Evolutionary conservation across 1,284 basidiomycete genomes (phyloP), one percentile per base, ranked within the genome.

Genomic region (Apiotrichum domesticum): DNA sequence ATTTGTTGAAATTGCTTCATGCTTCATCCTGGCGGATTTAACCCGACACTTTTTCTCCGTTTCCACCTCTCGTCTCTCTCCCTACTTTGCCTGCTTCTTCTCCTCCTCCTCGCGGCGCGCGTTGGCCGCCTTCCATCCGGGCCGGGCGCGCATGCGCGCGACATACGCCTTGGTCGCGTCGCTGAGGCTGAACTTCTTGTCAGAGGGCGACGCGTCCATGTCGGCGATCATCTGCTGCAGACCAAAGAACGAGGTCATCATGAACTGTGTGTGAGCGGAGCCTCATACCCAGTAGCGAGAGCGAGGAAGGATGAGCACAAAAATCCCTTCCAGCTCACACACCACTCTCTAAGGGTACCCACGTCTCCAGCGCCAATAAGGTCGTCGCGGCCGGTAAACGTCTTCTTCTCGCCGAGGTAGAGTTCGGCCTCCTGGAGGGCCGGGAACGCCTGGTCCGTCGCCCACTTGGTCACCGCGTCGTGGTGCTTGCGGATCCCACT

Each of bases 281-380:
- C 11, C 45, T 33, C 29, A 34, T 7, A 48, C n/a, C 35, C 13
- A n/a, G 15, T 21, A 21, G 21, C 21, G 21, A 21, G 21, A 21
- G 21, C 21, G 21, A 21, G 21, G 21, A 21, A 21, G 21, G 21
- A 21, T 21, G 21, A 21, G 21, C 21, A 21, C 21, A 21, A 21
- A 21, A 21, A 21, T 21, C 21, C 21, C 21, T 21, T 21, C 6
- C 45, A 46, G 4, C 11, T 34, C 5, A 46, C 14, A 41, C 13
- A n/a, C 4, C 11, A 4, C 13, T 39, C 8, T 39, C 8, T 7
- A 13, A 11, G 10, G 6, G 9, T 32, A 64, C 71, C 66, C 51
- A 73, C 71, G 46, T 75, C 73, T 4, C 68, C 70, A 46, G 67
- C 59, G 46, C 73, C 73, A 2, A 67, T 66, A 42, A 68, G 61